Conservation (phyloP, 352 stramenopile species). For the Globisporangium lucens region DNA sequence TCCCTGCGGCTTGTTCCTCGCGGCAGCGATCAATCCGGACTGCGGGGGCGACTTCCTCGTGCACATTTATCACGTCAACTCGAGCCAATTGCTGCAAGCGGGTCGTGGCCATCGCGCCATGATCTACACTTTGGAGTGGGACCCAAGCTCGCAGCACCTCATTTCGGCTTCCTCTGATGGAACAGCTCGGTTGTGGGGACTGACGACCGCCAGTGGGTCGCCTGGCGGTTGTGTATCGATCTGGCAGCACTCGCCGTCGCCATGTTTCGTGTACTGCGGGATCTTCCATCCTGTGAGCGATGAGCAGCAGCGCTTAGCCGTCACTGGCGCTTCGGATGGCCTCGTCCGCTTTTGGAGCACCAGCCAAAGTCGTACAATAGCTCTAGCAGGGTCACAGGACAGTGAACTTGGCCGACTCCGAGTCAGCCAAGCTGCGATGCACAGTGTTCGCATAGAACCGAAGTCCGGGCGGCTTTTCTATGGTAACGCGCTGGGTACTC, state of each 20-base stretch:
- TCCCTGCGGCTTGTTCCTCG: constrained; percentile 48
- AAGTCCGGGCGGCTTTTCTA: constrained; percentile 50
- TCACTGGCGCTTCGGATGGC: constrained; percentile 56
- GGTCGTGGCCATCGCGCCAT: constrained; percentile 48
- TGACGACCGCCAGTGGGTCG: constrained; percentile 10
- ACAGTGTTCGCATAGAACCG: constrained; percentile 50
- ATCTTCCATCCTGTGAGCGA: constrained; percentile 37
- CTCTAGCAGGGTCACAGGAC: not conserved
- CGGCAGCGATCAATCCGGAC: constrained; percentile 35
- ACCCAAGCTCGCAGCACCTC: constrained; percentile 21
- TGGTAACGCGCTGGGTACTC: constrained; percentile 41
- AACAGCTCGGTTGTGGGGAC: constrained; percentile 39
- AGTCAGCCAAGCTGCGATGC: constrained; percentile 35
- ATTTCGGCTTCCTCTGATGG: constrained; percentile 63
- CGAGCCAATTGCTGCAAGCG: constrained; percentile 30
- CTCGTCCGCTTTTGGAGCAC: constrained; percentile 41
- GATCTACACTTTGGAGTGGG: constrained; percentile 64
- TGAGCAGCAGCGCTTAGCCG: constrained; percentile 25
- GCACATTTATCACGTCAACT: constrained; percentile 43
- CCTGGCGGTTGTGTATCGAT: constrained; percentile 3
- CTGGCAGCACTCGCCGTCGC: constrained; percentile 54
- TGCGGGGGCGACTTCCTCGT: constrained; percentile 35
- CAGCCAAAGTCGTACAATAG: not conserved
- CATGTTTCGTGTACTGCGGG: constrained; percentile 64
- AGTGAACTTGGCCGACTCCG: constrained; percentile 7